These are phyloP conservation scores for Dipteronia dyeriana DNA, from an alignment of 345 rosid genomes.

Conservation along the genomic window DNA sequence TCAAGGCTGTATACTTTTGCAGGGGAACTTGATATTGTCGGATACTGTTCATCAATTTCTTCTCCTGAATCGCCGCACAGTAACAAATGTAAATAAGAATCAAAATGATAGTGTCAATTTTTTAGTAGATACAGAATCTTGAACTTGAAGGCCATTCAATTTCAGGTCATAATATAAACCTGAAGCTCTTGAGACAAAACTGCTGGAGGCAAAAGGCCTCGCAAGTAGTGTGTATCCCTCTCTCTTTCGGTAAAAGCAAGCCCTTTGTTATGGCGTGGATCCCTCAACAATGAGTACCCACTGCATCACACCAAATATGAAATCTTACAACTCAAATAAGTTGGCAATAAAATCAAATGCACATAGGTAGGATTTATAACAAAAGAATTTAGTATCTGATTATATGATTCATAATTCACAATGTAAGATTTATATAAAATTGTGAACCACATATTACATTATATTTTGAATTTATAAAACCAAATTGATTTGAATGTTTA, in stretches of 20 bases:
- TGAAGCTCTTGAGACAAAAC: constrained; percentile 71
- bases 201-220: constrained; percentile 84
- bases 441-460: too few species aligned
- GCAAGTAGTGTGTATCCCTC: constrained; percentile 84
- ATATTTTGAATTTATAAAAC: too few species aligned
- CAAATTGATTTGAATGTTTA: too few species aligned
- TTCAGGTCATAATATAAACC: constrained; percentile 32
- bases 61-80: constrained; percentile 47
- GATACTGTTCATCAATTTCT: constrained; percentile 64
- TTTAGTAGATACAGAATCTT: background rate
- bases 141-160: background rate
- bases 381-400: background rate
- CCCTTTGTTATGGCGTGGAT: constrained; percentile 93
- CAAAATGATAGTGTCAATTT: background rate
- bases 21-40: constrained; percentile 71
- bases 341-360: too few species aligned
- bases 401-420: background rate
- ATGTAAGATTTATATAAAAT: too few species aligned
- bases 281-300: constrained; percentile 77
- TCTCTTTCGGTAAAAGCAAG: constrained; percentile 83
- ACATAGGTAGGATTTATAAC: too few species aligned
- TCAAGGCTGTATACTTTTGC: constrained; percentile 85
- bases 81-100: constrained; percentile 1
- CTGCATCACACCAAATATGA: constrained; percentile 34
- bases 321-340: background rate